Evolutionary conservation across 176 grass and related monocot species (phyloP).

Genomic region (sorghum (Sorghum bicolor)): DNA sequence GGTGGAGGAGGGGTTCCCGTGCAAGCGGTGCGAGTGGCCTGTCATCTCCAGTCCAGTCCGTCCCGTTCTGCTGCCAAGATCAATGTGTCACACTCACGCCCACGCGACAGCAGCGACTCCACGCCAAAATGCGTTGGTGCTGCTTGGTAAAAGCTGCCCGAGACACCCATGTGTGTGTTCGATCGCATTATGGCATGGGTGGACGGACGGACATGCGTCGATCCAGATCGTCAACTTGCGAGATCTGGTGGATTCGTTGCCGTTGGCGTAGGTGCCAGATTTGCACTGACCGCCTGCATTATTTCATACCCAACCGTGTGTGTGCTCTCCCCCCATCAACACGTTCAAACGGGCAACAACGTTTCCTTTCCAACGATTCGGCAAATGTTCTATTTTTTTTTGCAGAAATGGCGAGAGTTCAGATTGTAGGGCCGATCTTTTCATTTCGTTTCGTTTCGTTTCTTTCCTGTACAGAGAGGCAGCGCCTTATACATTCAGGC

Average conservation of each 20-base stretch:
- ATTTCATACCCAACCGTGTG: background rate
- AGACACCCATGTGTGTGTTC: background rate
- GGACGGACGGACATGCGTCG: background rate
- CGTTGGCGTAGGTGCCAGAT: background rate
- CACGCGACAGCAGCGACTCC: background rate
- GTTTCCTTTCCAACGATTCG: no score
- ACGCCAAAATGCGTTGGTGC: background rate
- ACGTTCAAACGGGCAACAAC: background rate
- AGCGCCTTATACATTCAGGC: background rate
- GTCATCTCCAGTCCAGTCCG: background rate
- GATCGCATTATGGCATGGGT: background rate
- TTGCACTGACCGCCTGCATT: background rate
- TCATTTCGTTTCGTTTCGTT: background rate
- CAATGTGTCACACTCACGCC: background rate
- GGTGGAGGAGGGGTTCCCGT: background rate
- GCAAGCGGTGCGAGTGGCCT: background rate
- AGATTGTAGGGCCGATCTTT: background rate
- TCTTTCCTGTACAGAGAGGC: conserved; percentile 18
- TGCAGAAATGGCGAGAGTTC: background rate
- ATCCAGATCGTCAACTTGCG: background rate
- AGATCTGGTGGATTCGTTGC: background rate
- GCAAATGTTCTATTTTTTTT: background rate
- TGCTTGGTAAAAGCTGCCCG: background rate
- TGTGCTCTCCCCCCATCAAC: no score
- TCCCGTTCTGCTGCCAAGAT: background rate